Evolutionary conservation across 129 eudicot species (phyloP), one percentile per base, ranked within the genome.

Genomic region (Flaveria bidentis): DNA sequence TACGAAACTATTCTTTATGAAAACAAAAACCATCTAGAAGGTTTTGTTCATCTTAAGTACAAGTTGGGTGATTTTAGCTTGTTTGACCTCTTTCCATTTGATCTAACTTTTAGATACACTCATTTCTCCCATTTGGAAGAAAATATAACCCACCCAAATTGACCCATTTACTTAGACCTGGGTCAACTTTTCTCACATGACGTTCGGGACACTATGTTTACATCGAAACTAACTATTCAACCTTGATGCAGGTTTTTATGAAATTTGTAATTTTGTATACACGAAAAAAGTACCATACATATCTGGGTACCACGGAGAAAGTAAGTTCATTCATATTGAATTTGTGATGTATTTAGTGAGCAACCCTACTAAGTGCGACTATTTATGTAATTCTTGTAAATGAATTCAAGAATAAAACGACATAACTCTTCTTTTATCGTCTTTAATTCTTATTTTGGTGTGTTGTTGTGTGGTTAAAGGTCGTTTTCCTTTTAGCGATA

Each of bases 191-290:
- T 65, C 15, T 66, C 71, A 66, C 6, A 17, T n/a, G 25, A 66
- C 16, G 14, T 16, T 39, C 1, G 62, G 57, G 33, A 47, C 36
- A 11, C 17, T 41, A 4, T 18, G 33, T 18, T 18, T 62, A 18
- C 42, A 36, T 10, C 42, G 44, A 73, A 73, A 5, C 68, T 73
- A 73, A 77, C 67, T 33, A 39, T 68, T 15, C 28, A 16, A 58
- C 28, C 30, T 39, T 55, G 13, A 13, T 82, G 86, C 86, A 85
- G 88, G 88, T 82, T 74, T 71, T 71, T 74, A 62, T 50, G 25
- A 62, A 50, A 49, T 62, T 71, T 80, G 83, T 83, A 78, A 85
- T 85, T 85, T 85, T 85, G 88, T 82, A 85, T 53, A 74, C 45
- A 49, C 28, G 53, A 51, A 47, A 81, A 70, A 78, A 82, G 72